Percentiles rank a stretch among this genome's conserved stretches.
phyloP scores from a whole-genome alignment of 208 protist genomes.

The Trypanosoma avium region DNA sequence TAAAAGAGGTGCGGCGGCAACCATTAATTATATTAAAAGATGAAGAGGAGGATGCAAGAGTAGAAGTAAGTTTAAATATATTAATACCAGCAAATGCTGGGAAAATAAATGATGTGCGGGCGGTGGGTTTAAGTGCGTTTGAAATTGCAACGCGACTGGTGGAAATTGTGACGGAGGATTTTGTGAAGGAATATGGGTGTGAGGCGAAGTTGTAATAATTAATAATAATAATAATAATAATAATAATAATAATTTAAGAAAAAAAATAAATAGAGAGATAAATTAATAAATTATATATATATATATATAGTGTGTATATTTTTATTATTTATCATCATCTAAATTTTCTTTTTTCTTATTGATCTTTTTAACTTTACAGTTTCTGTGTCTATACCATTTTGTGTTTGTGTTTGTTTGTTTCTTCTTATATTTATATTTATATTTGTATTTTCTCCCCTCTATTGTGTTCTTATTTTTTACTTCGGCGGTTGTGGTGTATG shows the following conservation, averaged over 20 bases:
- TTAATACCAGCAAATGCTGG: slow-evolving; percentile 57
- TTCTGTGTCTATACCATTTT: background rate
- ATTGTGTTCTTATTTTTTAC: slow-evolving; percentile 7
- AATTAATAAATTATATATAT: background rate
- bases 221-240: background rate
- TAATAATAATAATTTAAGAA: background rate
- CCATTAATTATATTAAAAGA: slow-evolving; percentile 87
- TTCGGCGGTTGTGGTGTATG: too few relatives aligned
- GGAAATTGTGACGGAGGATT: slow-evolving; percentile 41
- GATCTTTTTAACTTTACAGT: background rate
- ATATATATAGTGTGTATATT: background rate
- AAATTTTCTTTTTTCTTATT: background rate
- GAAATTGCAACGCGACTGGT: slow-evolving; percentile 51
- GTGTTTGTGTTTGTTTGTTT: background rate
- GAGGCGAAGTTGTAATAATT: slow-evolving; percentile 23
- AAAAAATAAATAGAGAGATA: slow-evolving; percentile 8
- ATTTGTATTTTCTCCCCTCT: background rate
- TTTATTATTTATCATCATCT: background rate
- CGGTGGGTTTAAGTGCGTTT: slow-evolving; percentile 64
- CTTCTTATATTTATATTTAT: background rate
- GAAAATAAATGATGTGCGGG: slow-evolving; percentile 64
- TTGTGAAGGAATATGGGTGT: slow-evolving; percentile 68
- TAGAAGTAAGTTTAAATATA: slow-evolving; percentile 77
- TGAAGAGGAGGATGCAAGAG: slow-evolving; percentile 81
- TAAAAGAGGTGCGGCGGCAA: slow-evolving; percentile 75